These are phyloP conservation scores for Saprolegnia parasitica DNA, from an alignment of 352 stramenopile species.

Conservation along the genomic window DNA sequence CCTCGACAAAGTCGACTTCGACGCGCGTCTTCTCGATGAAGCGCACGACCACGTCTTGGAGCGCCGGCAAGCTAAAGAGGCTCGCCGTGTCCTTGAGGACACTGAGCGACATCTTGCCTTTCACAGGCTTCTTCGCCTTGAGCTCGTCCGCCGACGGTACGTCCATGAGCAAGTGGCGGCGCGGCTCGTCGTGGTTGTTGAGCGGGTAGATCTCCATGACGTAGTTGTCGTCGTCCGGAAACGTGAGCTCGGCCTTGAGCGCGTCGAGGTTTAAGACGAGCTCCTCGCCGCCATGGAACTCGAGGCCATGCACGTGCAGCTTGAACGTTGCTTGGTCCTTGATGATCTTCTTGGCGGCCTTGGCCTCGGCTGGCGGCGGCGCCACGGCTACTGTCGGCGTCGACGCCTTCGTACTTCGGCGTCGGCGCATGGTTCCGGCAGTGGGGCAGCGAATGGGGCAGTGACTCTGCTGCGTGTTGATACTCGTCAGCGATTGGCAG, in stretches of 20 bases:
- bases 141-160: conserved; percentile 44
- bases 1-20: conserved; percentile 84
- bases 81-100: conserved; percentile 77
- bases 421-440: not conserved
- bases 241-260: conserved; percentile 67
- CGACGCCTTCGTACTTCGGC: not conserved
- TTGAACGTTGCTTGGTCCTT: conserved; percentile 37
- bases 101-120: conserved; percentile 75
- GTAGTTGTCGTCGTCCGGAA: conserved; percentile 57
- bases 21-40: conserved; percentile 75
- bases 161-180: conserved; percentile 72
- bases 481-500: conserved; percentile 6
- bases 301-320: conserved; percentile 58
- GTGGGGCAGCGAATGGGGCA: not conserved
- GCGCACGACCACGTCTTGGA: conserved; percentile 77
- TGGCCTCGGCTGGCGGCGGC: not conserved
- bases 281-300: conserved; percentile 78
- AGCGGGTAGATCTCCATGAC: conserved; percentile 80
- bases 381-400: not conserved
- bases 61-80: conserved; percentile 63
- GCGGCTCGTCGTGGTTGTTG: conserved; percentile 32
- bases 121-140: conserved; percentile 51
- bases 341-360: conserved; percentile 8
- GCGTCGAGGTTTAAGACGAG: conserved; percentile 76
- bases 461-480: not conserved